Base-by-base conservation (phyloP, 768 basidiomycete genomes). In the Pseudohyphozyma bogoriensis region DNA sequence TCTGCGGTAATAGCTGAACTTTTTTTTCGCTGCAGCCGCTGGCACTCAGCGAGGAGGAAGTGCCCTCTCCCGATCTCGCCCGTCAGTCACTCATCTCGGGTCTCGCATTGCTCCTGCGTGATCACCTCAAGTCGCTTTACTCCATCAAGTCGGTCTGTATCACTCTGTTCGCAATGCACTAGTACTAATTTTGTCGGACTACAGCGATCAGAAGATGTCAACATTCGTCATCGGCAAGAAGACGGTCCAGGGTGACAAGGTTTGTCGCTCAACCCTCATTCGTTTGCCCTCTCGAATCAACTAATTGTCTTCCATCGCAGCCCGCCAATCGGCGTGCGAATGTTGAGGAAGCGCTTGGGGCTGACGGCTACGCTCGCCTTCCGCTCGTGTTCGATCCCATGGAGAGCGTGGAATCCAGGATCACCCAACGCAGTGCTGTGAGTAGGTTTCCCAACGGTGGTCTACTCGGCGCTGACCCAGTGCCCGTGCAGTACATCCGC, bases 181-280 rank as follows among this genome's bases (percentile, higher is more conserved):
- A 13, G 15, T 12, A 35, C 10, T 15, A 5, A 13, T 12, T 16
- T 51, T 24, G 33, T 16, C n/a, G n/a, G 22, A 28, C 24, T 15
- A n/a, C 40, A 65, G 64, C 20, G 65, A 66, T 59, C 95, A 91
- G 46, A 97, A 95, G 86, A 90, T 90, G 66, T 78, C 80, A 49
- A 96, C 91, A 74, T 95, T 87, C 71, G 79, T 83, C 6, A 74
- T 83, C 7, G 86, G 86, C 24, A 97, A 96, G 79, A 96, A 96
- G 75, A 88, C 83, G 56, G 82, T 87, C 0, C 72, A 85, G 4
- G 92, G 92, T 1, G 93, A 99, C 73, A 87, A 84, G 70, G 79
- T 65, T n/a, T n/a, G n/a, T n/a, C n/a, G n/a, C n/a, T n/a, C n/a
- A 28, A 20, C 54, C 45, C n/a, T 42, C 3, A 6, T 16, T 18